Conservation (phyloP, 2,329 filamentous ascomycete genomes). For the Cladosporium sphaerospermum region DNA sequence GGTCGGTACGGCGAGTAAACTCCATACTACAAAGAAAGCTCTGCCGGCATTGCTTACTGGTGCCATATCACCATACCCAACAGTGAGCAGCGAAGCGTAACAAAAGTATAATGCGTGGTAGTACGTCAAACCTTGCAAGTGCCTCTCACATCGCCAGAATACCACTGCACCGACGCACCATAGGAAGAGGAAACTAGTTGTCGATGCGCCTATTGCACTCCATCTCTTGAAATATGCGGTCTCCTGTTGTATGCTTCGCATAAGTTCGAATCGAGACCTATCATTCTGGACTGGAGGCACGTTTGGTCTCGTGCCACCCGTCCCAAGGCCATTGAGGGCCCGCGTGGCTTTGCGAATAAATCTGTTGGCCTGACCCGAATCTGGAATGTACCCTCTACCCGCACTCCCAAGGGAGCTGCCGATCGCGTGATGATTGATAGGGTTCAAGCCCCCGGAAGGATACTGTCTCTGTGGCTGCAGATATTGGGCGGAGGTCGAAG, state of each 20-base stretch:
- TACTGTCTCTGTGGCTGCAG: neutral
- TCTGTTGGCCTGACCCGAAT: slow-evolving; percentile 11
- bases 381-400: slow-evolving; percentile 15
- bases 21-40: slow-evolving; percentile 92
- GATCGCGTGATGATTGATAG: too few species aligned
- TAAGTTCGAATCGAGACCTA: slow-evolving; percentile 33
- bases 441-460: neutral
- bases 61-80: slow-evolving; percentile 77
- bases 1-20: slow-evolving; percentile 73
- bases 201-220: slow-evolving; percentile 64
- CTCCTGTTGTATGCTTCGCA: slow-evolving; percentile 70
- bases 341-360: slow-evolving; percentile 15
- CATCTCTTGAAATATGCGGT: slow-evolving; percentile 64
- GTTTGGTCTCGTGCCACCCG: slow-evolving; percentile 33
- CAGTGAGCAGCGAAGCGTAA: slow-evolving; percentile 75
- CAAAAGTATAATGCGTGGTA: slow-evolving; percentile 81
- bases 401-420: too few species aligned
- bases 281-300: slow-evolving; percentile 52
- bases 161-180: slow-evolving; percentile 77
- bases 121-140: slow-evolving; percentile 57
- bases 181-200: slow-evolving; percentile 62
- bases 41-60: slow-evolving; percentile 73
- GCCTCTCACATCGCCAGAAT: slow-evolving; percentile 58
- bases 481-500: slow-evolving; percentile 1
- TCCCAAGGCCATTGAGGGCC: slow-evolving; percentile 9